A percentile compares a stretch with the other conserved stretches of the same genome.
phyloP scores from a whole-genome alignment of 139 green algal species.

The Chlorella sp. region DNA sequence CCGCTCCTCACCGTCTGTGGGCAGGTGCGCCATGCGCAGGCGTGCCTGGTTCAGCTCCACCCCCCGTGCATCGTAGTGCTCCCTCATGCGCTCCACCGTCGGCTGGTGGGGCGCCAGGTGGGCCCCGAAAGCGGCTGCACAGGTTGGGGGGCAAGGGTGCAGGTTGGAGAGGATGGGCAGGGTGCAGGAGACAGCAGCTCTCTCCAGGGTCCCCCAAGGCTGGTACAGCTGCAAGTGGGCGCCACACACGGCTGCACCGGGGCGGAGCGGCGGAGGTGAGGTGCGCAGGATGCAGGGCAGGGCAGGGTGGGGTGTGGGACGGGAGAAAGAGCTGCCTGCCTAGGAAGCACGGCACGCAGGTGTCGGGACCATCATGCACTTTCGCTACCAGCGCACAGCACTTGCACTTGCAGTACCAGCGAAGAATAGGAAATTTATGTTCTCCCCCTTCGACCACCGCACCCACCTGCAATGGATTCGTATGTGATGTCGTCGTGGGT shows the following conservation, averaged over 20 bases:
- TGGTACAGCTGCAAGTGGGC: neutral
- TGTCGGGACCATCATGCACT: too few species aligned
- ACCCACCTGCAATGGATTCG: conserved; percentile 38
- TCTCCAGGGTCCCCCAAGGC: neutral
- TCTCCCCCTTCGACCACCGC: too few species aligned
- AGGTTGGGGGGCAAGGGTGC: neutral
- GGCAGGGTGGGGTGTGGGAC: too few species aligned
- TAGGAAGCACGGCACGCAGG: too few species aligned
- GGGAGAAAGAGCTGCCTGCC: too few species aligned
- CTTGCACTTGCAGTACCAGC: too few species aligned
- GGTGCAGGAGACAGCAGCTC: neutral
- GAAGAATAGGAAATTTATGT: too few species aligned
- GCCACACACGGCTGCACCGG: too few species aligned
- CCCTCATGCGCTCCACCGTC: conserved; percentile 72
- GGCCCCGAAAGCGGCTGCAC: conserved; percentile 16
- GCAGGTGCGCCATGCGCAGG: conserved; percentile 78
- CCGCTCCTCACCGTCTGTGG: conserved; percentile 11
- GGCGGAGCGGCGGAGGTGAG: too few species aligned
- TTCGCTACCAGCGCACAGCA: too few species aligned
- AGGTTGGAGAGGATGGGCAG: neutral
- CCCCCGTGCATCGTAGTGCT: conserved; percentile 65
- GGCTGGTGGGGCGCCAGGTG: conserved; percentile 62
- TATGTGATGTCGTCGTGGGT: conserved; percentile 95
- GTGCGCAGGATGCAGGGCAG: too few species aligned
- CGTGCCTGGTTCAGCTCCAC: conserved; percentile 83